Evolutionary conservation across 495 filamentous ascomycete species (phyloP), one percentile per base, ranked within the genome.

Genomic region (Lichenothelia convexa): DNA sequence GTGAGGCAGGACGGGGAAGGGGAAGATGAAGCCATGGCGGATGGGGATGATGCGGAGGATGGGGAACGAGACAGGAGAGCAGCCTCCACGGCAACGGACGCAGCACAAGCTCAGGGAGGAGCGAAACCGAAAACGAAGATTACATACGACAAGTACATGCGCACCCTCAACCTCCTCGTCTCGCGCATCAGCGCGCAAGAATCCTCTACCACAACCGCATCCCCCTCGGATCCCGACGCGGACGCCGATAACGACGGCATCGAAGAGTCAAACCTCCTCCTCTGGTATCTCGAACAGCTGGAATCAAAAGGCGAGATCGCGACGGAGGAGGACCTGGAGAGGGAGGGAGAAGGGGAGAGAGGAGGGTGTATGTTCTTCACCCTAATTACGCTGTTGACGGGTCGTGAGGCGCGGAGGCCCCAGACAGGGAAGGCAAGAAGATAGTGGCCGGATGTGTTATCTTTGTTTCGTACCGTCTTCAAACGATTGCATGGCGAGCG

Each of bases 251-350:
- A 83, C n/a, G 78, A 91, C 44, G 89, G 89, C 29, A 74, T 95
- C 6, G 85, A 92, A 46, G 75, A 85, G 40, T 78, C 93, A 30
- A 80, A 80, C 20, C 63, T 99, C 4, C 56, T 86, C 3, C 51
- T 83, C 30, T 94, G 87, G 87, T 99, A 94, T 53, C 58, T 99
- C 36, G 91, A 95, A 60, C 78, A 91, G 58, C 80, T 80, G 47
- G 89, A 95, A 52, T 27, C 24, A 7, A n/a, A n/a, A n/a, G 67
- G 72, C 18, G 80, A 93, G 58, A 56, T 99, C 36, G 62, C 75
- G 26, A 73, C 59, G 12, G 71, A 87, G 54, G 83, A 91, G 38
- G 86, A 89, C 36, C 58, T 91, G 39, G 62, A 80, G 47, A 59
- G 56, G 11, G 89, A 99, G 66, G 69, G 72, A 49, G 66, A 63